phyloP scores from a whole-genome alignment of 768 basidiomycete genomes.

The Fistulinella prunicolor region DNA sequence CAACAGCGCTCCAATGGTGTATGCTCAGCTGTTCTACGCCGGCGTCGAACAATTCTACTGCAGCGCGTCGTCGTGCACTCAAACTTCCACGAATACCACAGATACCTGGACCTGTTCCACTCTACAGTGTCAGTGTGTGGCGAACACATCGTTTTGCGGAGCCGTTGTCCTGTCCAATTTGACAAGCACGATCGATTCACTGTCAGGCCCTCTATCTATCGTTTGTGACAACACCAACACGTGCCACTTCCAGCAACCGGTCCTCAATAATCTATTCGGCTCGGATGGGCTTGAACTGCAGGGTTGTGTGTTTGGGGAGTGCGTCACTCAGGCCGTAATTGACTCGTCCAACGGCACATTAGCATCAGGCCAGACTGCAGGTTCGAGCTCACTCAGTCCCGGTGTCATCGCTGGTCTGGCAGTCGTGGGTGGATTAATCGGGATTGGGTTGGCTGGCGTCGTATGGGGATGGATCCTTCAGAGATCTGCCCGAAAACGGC shows the following conservation, averaged over 20 bases:
- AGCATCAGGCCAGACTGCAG: conserved; percentile 21
- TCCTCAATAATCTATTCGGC: conserved; percentile 72
- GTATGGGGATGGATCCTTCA: conserved; percentile 61
- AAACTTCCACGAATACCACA: conserved; percentile 44
- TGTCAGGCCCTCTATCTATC: conserved; percentile 65
- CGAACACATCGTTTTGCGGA: conserved; percentile 75
- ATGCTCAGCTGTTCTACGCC: conserved; percentile 73
- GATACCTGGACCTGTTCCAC: conserved; percentile 68
- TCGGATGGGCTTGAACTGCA: conserved; percentile 64
- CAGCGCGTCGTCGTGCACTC: conserved; percentile 64
- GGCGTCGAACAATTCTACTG: conserved; percentile 91
- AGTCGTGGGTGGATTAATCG: conserved; percentile 68
- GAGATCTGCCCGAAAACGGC: conserved; percentile 53
- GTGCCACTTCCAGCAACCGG: conserved; percentile 76
- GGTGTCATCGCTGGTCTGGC: conserved; percentile 92
- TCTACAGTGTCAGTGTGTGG: conserved; percentile 71
- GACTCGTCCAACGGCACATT: conserved; percentile 48
- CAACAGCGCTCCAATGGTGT: conserved; percentile 54
- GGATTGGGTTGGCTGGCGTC: conserved; percentile 56
- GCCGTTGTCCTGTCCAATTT: conserved; percentile 45
- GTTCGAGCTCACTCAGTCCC: conserved; percentile 53
- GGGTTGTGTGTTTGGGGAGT: conserved; percentile 85
- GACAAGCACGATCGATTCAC: conserved; percentile 58
- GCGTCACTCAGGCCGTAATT: conserved; percentile 77
- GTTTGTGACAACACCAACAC: conserved; percentile 58